Percentiles rank a stretch among this genome's conserved stretches.
These are phyloP conservation scores for Aspergillus proliferans DNA, from an alignment of 2,329 filamentous ascomycete genomes.

Conservation along the genomic window DNA sequence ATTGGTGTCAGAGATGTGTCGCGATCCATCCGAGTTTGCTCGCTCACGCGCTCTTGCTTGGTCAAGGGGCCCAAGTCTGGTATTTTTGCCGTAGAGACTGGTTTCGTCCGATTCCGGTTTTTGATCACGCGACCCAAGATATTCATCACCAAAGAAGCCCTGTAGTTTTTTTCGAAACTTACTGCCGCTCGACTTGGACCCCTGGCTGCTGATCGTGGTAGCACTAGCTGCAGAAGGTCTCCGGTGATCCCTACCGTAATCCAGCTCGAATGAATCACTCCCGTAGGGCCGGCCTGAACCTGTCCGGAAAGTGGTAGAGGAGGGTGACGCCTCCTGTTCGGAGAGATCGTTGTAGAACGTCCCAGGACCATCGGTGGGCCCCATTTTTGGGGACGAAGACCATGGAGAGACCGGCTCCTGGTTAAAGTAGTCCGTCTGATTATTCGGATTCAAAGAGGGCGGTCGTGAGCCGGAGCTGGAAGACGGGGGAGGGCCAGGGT, in stretches of 20 bases:
- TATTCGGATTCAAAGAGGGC: conserved; percentile 16
- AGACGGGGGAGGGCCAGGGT: conserved; percentile 18
- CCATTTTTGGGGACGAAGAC: conserved; percentile 21
- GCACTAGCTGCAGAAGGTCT: conserved; percentile 84
- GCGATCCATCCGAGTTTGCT: conserved; percentile 73
- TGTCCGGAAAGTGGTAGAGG: conserved; percentile 64
- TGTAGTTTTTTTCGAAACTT: conserved; percentile 74
- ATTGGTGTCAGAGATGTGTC: conserved; percentile 58
- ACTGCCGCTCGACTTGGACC: conserved; percentile 67
- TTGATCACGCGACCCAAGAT: conserved; percentile 55
- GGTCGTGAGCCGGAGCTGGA: conserved; percentile 17
- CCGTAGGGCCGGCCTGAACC: conserved; percentile 47
- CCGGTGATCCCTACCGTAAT: conserved; percentile 64
- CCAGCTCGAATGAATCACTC: conserved; percentile 57
- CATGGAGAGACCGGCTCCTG: conserved; percentile 26
- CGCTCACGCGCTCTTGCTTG: conserved; percentile 62
- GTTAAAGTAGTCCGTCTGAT: conserved; percentile 11
- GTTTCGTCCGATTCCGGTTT: conserved; percentile 65
- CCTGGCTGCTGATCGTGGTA: conserved; percentile 77
- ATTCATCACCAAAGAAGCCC: conserved; percentile 89
- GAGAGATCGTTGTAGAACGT: conserved; percentile 35
- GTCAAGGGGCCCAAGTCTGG: conserved; percentile 32
- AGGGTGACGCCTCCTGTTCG: conserved; percentile 46
- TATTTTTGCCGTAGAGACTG: conserved; percentile 38
- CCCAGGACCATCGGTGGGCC: conserved; percentile 22